Percentiles rank a stretch among this genome's conserved stretches.
Conservation (phyloP, 495 filamentous ascomycete species). For the Hypomontagnella monticulosa region DNA sequence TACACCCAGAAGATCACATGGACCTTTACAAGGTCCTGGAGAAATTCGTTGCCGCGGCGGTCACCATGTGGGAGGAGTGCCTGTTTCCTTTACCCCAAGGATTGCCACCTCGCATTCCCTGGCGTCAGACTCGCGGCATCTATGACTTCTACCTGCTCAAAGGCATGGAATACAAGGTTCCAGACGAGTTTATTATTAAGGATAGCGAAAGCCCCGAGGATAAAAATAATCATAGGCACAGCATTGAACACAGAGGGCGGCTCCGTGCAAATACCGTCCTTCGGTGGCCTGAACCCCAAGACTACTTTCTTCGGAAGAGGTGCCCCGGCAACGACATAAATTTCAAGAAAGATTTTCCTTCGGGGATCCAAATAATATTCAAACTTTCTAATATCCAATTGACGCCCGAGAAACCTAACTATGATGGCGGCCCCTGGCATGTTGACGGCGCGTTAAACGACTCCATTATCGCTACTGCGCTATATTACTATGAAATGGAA, state of each 20-base stretch:
- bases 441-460: slow-evolving; percentile 67
- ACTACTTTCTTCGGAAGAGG: slow-evolving; percentile 12
- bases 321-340: background rate
- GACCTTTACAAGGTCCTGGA: slow-evolving; percentile 63
- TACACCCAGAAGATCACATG: slow-evolving; percentile 59
- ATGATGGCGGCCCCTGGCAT: slow-evolving; percentile 52
- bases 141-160: slow-evolving; percentile 25
- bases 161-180: slow-evolving; percentile 27
- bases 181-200: background rate
- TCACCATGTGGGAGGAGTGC: slow-evolving; percentile 38
- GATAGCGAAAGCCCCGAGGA: background rate
- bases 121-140: slow-evolving; percentile 1
- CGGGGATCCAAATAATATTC: slow-evolving; percentile 68
- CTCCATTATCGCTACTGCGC: slow-evolving; percentile 64
- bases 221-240: slow-evolving; percentile 11
- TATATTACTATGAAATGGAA: slow-evolving; percentile 69
- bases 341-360: slow-evolving; percentile 21
- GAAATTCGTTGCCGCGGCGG: slow-evolving; percentile 54
- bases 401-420: slow-evolving; percentile 62
- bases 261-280: slow-evolving; percentile 20
- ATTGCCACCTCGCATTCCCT: slow-evolving; percentile 20
- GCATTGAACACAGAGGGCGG: slow-evolving; percentile 4
- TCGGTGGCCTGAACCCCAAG: slow-evolving; percentile 33
- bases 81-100: background rate
- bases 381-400: slow-evolving; percentile 71